These are phyloP conservation scores for Cyberlindnera saturnus DNA, from an alignment of 805 yeast species.

Conservation along the genomic window DNA sequence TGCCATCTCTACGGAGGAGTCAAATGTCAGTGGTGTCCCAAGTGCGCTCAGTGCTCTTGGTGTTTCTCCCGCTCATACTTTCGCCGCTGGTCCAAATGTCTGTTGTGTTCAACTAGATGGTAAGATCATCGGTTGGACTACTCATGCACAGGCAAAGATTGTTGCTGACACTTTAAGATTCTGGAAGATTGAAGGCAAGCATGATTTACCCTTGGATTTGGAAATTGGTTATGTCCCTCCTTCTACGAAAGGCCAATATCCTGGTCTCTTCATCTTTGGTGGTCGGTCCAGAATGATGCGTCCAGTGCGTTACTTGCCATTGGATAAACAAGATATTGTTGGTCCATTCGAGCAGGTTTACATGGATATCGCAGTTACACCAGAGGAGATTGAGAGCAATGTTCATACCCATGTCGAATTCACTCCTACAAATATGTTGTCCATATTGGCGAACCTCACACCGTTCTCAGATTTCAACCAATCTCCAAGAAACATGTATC, in stretches of 20 bases:
- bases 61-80: slow-evolving; percentile 71
- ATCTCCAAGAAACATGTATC: slow-evolving; percentile 99
- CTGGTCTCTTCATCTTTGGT: slow-evolving; percentile 88
- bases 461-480: slow-evolving; percentile 98
- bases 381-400: slow-evolving; percentile 77
- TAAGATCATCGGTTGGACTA: slow-evolving; percentile 85
- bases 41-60: slow-evolving; percentile 63
- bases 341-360: slow-evolving; percentile 99
- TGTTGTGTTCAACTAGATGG: slow-evolving; percentile 96
- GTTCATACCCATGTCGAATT: slow-evolving; percentile 91
- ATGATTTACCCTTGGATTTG: slow-evolving; percentile 76
- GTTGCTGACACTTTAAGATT: slow-evolving; percentile 86
- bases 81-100: slow-evolving; percentile 81
- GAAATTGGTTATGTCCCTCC: slow-evolving; percentile 97
- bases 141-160: slow-evolving; percentile 79
- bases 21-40: slow-evolving; percentile 72
- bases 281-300: slow-evolving; percentile 94
- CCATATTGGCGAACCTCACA: slow-evolving; percentile 93
- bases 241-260: slow-evolving; percentile 93
- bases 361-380: slow-evolving; percentile 92
- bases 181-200: slow-evolving; percentile 83
- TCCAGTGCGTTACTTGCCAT: slow-evolving; percentile 87
- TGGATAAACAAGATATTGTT: slow-evolving; percentile 75
- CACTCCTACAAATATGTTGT: slow-evolving; percentile 89
- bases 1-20: slow-evolving; percentile 67